Conservation (phyloP, 2,329 filamentous ascomycete species). For the Aspergillus japonicus region DNA sequence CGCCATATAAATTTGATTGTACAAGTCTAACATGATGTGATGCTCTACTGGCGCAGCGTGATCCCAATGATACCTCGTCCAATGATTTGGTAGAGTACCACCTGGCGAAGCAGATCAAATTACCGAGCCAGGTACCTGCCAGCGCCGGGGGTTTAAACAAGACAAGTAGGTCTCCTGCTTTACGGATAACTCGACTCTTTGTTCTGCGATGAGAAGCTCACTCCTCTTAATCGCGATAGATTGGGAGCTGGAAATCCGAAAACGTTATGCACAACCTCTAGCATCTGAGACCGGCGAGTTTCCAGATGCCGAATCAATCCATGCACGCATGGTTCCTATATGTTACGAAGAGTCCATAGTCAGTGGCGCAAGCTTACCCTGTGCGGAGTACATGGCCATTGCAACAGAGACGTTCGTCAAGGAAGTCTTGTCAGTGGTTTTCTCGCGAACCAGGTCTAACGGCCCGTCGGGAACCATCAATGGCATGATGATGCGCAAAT, state of each 20-base stretch:
- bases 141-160: slow-evolving; percentile 75
- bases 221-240: slow-evolving; percentile 35
- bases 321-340: slow-evolving; percentile 62
- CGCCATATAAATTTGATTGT: background rate
- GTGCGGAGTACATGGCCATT: slow-evolving; percentile 60
- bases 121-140: slow-evolving; percentile 63
- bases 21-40: slow-evolving; percentile 9
- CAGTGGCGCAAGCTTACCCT: slow-evolving; percentile 52
- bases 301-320: slow-evolving; percentile 57
- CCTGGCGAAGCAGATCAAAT: slow-evolving; percentile 48
- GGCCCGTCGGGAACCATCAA: slow-evolving; percentile 62
- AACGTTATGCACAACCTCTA: slow-evolving; percentile 62
- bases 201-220: slow-evolving; percentile 15
- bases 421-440: slow-evolving; percentile 56
- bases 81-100: slow-evolving; percentile 46
- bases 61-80: slow-evolving; percentile 30
- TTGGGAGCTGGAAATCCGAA: slow-evolving; percentile 65
- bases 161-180: slow-evolving; percentile 58
- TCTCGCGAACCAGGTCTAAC: slow-evolving; percentile 56
- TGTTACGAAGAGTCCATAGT: slow-evolving; percentile 64
- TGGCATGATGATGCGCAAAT: slow-evolving; percentile 77
- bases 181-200: slow-evolving; percentile 9
- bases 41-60: slow-evolving; percentile 29
- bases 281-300: slow-evolving; percentile 64
- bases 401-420: slow-evolving; percentile 64